These are phyloP conservation scores for Harringtonia aguacate DNA, from an alignment of 2,329 filamentous ascomycete species.

Conservation along the genomic window DNA sequence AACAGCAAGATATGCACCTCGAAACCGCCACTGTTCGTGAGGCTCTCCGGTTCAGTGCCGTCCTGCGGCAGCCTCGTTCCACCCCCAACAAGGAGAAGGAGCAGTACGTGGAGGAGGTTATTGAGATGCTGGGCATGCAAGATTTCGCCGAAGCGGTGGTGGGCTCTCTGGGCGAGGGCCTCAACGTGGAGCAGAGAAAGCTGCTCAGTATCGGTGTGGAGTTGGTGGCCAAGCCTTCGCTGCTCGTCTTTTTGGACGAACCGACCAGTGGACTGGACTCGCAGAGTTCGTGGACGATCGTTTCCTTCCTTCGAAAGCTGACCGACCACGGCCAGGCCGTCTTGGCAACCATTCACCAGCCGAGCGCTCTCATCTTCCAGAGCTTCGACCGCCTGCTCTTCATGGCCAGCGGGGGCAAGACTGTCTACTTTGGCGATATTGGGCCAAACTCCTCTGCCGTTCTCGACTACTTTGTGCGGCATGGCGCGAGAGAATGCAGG, in stretches of 20 bases:
- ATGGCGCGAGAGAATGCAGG: conserved; percentile 56
- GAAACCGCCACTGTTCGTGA: conserved; percentile 76
- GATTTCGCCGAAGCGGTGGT: conserved; percentile 84
- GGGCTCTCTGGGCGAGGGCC: conserved; percentile 78
- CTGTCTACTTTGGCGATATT: conserved; percentile 67
- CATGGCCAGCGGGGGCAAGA: conserved; percentile 62
- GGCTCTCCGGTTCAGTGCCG: conserved; percentile 67
- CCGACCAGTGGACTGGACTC: conserved; percentile 88
- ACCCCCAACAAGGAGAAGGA: conserved; percentile 69
- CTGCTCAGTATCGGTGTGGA: conserved; percentile 88
- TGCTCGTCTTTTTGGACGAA: conserved; percentile 87
- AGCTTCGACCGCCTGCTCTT: conserved; percentile 75
- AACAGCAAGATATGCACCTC: conserved; percentile 85
- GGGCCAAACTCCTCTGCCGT: conserved; percentile 59
- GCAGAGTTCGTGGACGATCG: conserved; percentile 86
- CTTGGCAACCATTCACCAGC: conserved; percentile 94
- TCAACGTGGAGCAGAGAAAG: conserved; percentile 59
- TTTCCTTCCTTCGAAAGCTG: conserved; percentile 76
- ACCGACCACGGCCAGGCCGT: conserved; percentile 83
- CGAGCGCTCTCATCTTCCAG: conserved; percentile 86
- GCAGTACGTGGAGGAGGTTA: conserved; percentile 81
- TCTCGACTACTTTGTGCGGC: conserved; percentile 65
- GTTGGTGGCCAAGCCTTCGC: conserved; percentile 76
- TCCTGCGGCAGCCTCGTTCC: conserved; percentile 76
- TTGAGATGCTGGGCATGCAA: conserved; percentile 82